These are phyloP conservation scores for Eucalyptus erythrocorys DNA, from an alignment of 345 rosid genomes.

Conservation along the genomic window DNA sequence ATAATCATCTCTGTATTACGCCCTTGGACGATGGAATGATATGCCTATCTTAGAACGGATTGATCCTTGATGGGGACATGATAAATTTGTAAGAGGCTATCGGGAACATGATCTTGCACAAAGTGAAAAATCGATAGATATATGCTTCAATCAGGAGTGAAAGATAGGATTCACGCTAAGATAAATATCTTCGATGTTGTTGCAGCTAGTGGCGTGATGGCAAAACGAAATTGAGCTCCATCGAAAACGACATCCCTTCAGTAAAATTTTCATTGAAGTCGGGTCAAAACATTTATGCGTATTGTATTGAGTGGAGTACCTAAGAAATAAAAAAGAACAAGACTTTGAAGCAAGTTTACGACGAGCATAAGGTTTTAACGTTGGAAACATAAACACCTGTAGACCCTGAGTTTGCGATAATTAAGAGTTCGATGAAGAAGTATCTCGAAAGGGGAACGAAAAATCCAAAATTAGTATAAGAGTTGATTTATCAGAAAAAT, in stretches of 20 bases:
- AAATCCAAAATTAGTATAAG: neutral
- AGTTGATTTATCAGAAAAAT: no score
- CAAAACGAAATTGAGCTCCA: neutral
- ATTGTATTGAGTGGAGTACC: neutral
- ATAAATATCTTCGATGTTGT: neutral
- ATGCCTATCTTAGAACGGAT: neutral
- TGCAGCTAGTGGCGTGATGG: neutral
- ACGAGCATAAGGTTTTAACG: neutral
- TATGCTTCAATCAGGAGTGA: neutral
- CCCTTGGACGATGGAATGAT: neutral
- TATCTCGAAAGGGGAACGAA: neutral
- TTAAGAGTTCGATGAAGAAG: neutral
- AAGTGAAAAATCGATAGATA: neutral
- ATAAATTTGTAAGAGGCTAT: neutral
- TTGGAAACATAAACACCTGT: neutral
- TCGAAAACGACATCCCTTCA: neutral
- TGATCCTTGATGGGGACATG: neutral
- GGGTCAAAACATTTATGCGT: neutral
- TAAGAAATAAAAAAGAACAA: neutral
- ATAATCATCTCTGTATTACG: neutral
- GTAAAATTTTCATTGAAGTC: neutral
- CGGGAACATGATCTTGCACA: neutral
- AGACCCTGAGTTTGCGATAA: neutral
- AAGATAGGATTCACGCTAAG: neutral
- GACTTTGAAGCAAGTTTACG: neutral